Evolutionary conservation across 129 eudicot genomes (phyloP), one percentile per base, ranked within the genome.

Genomic region (Artemisia tridentata): DNA sequence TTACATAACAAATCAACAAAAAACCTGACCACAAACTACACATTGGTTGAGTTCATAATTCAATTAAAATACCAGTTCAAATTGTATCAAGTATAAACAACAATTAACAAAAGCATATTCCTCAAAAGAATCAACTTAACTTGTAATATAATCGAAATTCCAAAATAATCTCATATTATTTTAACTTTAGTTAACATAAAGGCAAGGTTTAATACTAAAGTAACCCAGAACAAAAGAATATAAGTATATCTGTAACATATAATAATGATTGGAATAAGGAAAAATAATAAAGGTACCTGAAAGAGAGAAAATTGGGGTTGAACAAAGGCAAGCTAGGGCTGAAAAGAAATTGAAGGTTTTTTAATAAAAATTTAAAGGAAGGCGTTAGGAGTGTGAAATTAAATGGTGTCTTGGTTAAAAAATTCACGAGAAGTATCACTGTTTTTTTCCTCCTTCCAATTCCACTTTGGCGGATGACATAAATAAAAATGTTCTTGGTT

Each of bases 351-450:
- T 14, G 41, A 69, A 23, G 7, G 0, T 8, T 16, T 11, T 20
- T 58, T 11, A 13, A 11, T 2, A 3, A 7, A 21, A 54, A 52
- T 20, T 27, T 27, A 27, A 27, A 51, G 12, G 11, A 13, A 46
- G 75, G 58, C 17, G 18, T 7, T 61, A 55, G 11, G 11, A 9
- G 19, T 29, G 21, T 59, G 63, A 56, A 52, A 41, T 25, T 72
- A 66, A 78, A 74, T 70, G 51, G 51, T 50, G 47, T 11, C 4
- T 23, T n/a, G 27, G 65, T 70, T 41, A 65, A 67, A 23, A 17
- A 27, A 55, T 50, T 81, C 85, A 81, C 85, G 82, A 81, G 85
- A 81, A 77, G 68, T 72, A 18, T 51, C 65, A 71, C 85, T 81
- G 82, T 77, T 72, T 19, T 11, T 77, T 77, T 65, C 72, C 78